Base-by-base conservation (phyloP, 805 yeast species). In the Starmerella sirachaensis region DNA sequence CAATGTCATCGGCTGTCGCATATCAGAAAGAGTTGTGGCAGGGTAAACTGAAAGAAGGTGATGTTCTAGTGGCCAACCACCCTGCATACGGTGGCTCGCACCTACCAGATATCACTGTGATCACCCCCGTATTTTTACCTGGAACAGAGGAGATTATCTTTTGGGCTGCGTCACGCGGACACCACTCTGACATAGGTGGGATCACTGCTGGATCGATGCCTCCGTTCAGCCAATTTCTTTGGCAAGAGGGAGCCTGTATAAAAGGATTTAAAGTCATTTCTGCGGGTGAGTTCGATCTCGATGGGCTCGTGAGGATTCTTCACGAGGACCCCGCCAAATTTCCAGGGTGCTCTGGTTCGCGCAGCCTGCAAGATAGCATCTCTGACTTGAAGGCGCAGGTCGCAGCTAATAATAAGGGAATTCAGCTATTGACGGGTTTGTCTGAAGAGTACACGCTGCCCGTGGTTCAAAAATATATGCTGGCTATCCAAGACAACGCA, bases 161-260 rank as follows among this genome's bases (percentile, higher is more conserved):
- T 56, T 86, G 83, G 66, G 85, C 83, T 11, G 97, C 96, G 0
- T 78, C 94, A 0, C 68, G 97, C 47, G 96, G 95, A 2, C 97
- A 86, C 60, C 97, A 88, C 60, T 86, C 95, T 5, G 97, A 86
- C 58, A 86, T 88, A 53, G 96, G 97, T 13, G 93, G 94, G 11
- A 72, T 78, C 41, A 61, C 83, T 24, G 94, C 96, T 1, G 96
- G 96, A 1, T 79, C 93, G 0, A 84, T 86, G 85, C 95, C 96
- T 12, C 94, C 95, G 8, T 76, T 79, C 53, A 83, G 95, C 2
- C 82, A 76, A 51, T 75, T 76, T 42, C 61, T 88, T 28, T 78
- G 74, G 66, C 86, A 86, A 54, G 96, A 86, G 60, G 97, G 96
- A 31, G 95, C 94, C 2, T 73, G 82, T 3, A 84, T 88, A 24